These are phyloP conservation scores for Gymnopilus dilepis DNA, from an alignment of 768 basidiomycete species.

Conservation along the genomic window DNA sequence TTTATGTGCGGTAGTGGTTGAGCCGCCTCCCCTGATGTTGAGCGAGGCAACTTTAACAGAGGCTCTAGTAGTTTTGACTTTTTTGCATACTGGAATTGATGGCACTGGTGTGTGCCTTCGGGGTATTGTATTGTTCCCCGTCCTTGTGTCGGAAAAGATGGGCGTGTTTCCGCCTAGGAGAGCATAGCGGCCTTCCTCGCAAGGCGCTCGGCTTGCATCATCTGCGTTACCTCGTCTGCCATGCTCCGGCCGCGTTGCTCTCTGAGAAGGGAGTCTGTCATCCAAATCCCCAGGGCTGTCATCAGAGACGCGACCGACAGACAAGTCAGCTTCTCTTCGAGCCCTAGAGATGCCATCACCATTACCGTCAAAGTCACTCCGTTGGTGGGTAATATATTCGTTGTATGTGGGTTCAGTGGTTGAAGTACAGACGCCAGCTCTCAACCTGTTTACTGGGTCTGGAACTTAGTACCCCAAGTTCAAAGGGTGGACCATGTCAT, in stretches of 20 bases:
- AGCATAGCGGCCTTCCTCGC: background rate
- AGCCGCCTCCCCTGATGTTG: conserved; percentile 30
- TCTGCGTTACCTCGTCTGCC: background rate
- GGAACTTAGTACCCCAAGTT: background rate
- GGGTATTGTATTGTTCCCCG: too few species aligned
- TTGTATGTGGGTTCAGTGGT: background rate
- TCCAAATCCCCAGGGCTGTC: conserved; percentile 3
- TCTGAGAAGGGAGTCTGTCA: background rate
- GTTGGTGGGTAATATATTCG: background rate
- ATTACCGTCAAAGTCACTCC: background rate
- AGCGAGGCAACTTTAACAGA: conserved; percentile 25
- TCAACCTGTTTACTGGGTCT: background rate
- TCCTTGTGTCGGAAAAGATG: too few species aligned
- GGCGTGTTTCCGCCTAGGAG: background rate
- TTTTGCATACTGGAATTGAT: too few species aligned
- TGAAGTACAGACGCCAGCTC: background rate
- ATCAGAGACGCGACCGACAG: conserved; percentile 10
- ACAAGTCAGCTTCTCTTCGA: background rate
- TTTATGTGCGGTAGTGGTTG: conserved; percentile 17
- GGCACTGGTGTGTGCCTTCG: too few species aligned
- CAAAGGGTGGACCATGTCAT: background rate
- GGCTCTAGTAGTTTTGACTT: too few species aligned
- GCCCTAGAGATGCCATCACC: background rate
- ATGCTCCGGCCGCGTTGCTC: conserved; percentile 1
- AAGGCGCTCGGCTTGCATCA: background rate